Conservation (phyloP, 441 rosid species). For the Gossypium trilobum region DNA sequence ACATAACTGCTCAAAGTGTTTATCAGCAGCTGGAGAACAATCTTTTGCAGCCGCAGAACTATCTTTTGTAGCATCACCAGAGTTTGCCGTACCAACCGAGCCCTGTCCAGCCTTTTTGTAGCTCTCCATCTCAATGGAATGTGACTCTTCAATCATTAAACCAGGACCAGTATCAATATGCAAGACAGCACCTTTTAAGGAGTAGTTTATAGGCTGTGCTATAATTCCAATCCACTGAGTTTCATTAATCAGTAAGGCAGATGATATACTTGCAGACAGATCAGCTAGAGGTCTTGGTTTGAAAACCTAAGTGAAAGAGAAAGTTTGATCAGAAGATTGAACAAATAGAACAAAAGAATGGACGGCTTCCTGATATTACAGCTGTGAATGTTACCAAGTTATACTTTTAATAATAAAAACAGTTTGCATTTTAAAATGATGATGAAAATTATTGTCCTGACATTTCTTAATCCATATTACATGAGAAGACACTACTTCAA, state of each 20-base stretch:
- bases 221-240: slow-evolving; percentile 87
- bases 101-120: slow-evolving; percentile 27
- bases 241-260: slow-evolving; percentile 83
- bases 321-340: slow-evolving; percentile 20
- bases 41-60: slow-evolving; percentile 25
- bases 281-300: slow-evolving; percentile 94
- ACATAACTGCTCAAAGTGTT: slow-evolving; percentile 43
- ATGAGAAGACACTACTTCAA: background rate
- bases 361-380: background rate
- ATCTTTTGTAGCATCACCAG: slow-evolving; percentile 22
- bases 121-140: slow-evolving; percentile 68
- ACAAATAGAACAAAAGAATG: slow-evolving; percentile 3
- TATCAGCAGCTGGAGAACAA: slow-evolving; percentile 27
- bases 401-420: background rate
- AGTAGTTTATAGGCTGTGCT: slow-evolving; percentile 66
- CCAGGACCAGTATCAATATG: slow-evolving; percentile 95
- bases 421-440: background rate
- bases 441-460: background rate
- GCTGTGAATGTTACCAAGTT: background rate
- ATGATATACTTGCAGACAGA: slow-evolving; percentile 77
- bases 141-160: slow-evolving; percentile 63
- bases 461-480: background rate
- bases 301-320: slow-evolving; percentile 50
- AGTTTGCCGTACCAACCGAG: slow-evolving; percentile 21
- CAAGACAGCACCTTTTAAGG: slow-evolving; percentile 73